Conservation (phyloP, 1,139 yeast species). For the Scheffersomyces parashehatae region DNA sequence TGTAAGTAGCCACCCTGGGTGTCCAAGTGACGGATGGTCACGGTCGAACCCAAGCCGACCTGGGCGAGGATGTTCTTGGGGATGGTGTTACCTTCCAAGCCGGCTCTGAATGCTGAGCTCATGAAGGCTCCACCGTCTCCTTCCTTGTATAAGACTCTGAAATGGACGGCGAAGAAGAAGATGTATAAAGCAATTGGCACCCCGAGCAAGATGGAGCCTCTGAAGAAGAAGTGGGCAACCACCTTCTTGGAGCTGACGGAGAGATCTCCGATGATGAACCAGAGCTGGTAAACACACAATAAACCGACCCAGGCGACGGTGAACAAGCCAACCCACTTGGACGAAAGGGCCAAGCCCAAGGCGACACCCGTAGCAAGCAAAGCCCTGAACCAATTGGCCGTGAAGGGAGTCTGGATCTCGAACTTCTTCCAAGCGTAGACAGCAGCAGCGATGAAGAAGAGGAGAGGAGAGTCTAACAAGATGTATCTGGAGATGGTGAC, state of each 20-base stretch:
- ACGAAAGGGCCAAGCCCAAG: slow-evolving; percentile 82
- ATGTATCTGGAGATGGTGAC: slow-evolving; percentile 90
- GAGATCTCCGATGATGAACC: slow-evolving; percentile 90
- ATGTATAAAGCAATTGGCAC: slow-evolving; percentile 71
- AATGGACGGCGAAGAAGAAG: slow-evolving; percentile 77
- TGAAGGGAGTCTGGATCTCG: slow-evolving; percentile 75
- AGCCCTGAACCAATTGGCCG: slow-evolving; percentile 67
- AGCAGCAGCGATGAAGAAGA: slow-evolving; percentile 88
- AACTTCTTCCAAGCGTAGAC: slow-evolving; percentile 78
- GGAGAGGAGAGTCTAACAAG: slow-evolving; percentile 84
- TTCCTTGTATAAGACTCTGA: slow-evolving; percentile 62
- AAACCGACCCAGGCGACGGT: slow-evolving; percentile 92
- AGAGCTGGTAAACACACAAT: slow-evolving; percentile 71
- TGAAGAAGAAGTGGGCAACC: slow-evolving; percentile 51
- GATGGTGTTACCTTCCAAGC: slow-evolving; percentile 67
- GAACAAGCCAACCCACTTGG: slow-evolving; percentile 97
- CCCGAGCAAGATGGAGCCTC: slow-evolving; percentile 64
- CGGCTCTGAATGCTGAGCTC: slow-evolving; percentile 85
- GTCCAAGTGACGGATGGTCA: slow-evolving; percentile 77
- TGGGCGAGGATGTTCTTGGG: slow-evolving; percentile 73
- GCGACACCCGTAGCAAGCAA: slow-evolving; percentile 76
- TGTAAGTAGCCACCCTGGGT: slow-evolving; percentile 96
- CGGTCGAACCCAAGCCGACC: slow-evolving; percentile 83
- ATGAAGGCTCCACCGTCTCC: slow-evolving; percentile 91
- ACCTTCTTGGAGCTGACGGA: slow-evolving; percentile 54